These are phyloP conservation scores for Passalora sequoiae DNA, from an alignment of 2,329 filamentous ascomycete genomes.

Conservation along the genomic window DNA sequence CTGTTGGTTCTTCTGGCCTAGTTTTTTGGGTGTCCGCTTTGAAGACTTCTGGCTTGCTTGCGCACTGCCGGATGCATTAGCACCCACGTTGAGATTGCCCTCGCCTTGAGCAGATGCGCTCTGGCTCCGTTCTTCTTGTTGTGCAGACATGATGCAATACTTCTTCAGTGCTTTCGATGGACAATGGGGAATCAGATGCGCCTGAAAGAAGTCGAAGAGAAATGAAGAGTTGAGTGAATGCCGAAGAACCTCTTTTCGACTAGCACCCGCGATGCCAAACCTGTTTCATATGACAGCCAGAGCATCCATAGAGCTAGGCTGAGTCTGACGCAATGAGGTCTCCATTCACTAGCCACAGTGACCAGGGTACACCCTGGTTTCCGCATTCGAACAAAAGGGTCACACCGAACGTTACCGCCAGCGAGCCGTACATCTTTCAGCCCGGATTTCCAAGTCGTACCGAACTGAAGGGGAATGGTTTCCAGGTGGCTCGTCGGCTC, in stretches of 20 bases:
- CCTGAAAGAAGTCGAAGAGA: constrained; percentile 5
- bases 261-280: constrained; percentile 17
- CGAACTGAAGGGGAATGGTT: constrained; percentile 1
- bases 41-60: constrained; percentile 35
- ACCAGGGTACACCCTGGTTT: constrained; percentile 17
- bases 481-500: no score
- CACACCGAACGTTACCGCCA: background rate
- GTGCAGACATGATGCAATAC: constrained; percentile 20
- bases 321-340: constrained; percentile 23
- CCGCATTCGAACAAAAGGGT: constrained; percentile 8
- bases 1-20: constrained; percentile 43
- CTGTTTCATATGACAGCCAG: constrained; percentile 19
- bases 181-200: constrained; percentile 1
- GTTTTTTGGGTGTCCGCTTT: constrained; percentile 48
- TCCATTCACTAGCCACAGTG: constrained; percentile 21
- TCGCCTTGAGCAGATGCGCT: constrained; percentile 23
- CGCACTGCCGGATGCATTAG: constrained; percentile 28
- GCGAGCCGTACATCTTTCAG: background rate
- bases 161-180: constrained; percentile 3
- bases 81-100: constrained; percentile 25
- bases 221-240: constrained; percentile 5
- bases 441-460: background rate
- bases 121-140: constrained; percentile 22
- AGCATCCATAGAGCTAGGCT: constrained; percentile 12
- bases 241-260: constrained; percentile 13